phyloP scores from a whole-genome alignment of 345 rosid species.

The Salix dunnii region DNA sequence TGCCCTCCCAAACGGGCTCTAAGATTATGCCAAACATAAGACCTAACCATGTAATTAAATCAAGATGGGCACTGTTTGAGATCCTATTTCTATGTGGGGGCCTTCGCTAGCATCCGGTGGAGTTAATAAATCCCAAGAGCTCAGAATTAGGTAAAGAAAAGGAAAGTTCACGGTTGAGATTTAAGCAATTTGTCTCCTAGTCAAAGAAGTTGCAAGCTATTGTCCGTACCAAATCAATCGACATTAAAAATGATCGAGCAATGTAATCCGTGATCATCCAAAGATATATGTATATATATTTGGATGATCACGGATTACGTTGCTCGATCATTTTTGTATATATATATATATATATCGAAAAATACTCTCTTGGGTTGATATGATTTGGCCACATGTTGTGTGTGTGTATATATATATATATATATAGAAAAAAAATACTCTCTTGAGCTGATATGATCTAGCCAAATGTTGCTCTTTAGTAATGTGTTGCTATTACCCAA shows the following conservation, averaged over 20 bases:
- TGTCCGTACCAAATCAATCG: neutral
- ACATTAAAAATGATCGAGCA: too few species aligned
- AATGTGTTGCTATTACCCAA: neutral
- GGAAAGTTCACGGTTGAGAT: neutral
- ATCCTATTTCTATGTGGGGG: neutral
- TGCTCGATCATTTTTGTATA: too few species aligned
- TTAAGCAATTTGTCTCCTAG: neutral
- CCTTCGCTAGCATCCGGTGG: neutral
- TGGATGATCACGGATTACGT: too few species aligned
- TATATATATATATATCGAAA: too few species aligned
- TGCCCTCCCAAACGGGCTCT: too few species aligned
- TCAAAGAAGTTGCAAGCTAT: neutral
- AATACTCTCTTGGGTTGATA: too few species aligned
- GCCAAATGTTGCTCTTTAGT: neutral
- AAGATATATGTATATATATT: too few species aligned
- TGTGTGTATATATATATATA: too few species aligned
- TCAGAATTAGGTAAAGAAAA: constrained; percentile 10
- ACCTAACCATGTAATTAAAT: constrained; percentile 10
- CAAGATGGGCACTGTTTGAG: neutral
- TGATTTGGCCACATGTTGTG: too few species aligned
- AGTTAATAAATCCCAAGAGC: neutral
- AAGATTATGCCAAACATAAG: constrained; percentile 3
- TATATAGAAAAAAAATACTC: too few species aligned
- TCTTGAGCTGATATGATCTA: too few species aligned
- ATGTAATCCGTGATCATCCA: too few species aligned